phyloP scores from a whole-genome alignment of 1,139 yeast genomes.

The Diutina neorugosa region DNA sequence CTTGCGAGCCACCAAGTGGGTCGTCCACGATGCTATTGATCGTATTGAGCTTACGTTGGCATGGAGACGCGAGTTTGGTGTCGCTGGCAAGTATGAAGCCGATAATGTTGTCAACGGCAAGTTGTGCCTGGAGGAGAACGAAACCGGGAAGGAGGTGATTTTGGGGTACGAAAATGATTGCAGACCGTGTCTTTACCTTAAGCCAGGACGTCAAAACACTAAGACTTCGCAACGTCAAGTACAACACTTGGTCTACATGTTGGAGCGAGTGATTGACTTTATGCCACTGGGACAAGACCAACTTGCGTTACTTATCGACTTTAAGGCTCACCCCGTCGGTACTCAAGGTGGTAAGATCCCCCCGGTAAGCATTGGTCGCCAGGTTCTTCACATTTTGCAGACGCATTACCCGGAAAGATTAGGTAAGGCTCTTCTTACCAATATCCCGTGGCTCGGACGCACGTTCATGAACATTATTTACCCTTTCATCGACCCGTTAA shows the following conservation, averaged over 20 bases:
- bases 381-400: slow-evolving; percentile 77
- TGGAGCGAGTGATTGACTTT: slow-evolving; percentile 33
- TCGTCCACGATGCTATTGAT: slow-evolving; percentile 51
- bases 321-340: slow-evolving; percentile 24
- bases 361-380: slow-evolving; percentile 57
- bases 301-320: slow-evolving; percentile 34
- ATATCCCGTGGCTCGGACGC: slow-evolving; percentile 89
- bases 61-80: slow-evolving; percentile 90
- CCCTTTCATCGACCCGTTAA: slow-evolving; percentile 91
- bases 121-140: slow-evolving; percentile 22
- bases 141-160: slow-evolving; percentile 36
- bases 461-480: slow-evolving; percentile 80
- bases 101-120: slow-evolving; percentile 16
- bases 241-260: slow-evolving; percentile 38
- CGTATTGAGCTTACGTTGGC: slow-evolving; percentile 66
- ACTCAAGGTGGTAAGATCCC: slow-evolving; percentile 62
- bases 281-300: slow-evolving; percentile 42
- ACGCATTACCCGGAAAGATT: slow-evolving; percentile 94
- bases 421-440: slow-evolving; percentile 82
- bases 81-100: slow-evolving; percentile 27
- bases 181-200: slow-evolving; percentile 36
- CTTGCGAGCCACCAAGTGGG: slow-evolving; percentile 88
- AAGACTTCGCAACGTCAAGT: slow-evolving; percentile 32
- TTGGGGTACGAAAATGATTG: slow-evolving; percentile 35
- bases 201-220: slow-evolving; percentile 39